Base-by-base conservation (phyloP, 139 green algal species). In the Chlamydomonas sp. region DNA sequence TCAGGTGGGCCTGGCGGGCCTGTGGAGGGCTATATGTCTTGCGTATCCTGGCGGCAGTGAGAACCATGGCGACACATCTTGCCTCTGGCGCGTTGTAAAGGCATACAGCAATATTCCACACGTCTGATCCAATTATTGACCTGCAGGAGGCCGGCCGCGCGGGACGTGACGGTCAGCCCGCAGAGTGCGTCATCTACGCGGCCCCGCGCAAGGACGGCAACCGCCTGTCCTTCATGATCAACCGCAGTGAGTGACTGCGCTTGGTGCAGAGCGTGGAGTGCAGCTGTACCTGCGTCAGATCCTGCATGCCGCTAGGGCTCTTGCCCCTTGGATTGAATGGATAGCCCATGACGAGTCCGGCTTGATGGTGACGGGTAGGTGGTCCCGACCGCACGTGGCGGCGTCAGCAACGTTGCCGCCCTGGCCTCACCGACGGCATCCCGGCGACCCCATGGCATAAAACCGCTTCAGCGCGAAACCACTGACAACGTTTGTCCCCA, bases 181-280 rank as follows among this genome's bases (percentile, higher is more conserved):
- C 96, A 8, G 85, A 92, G 63, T 98, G 95, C 85, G 89, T 98
- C 68, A 87, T 99, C 82, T 98, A 96, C 85, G 98, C 97, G 92
- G 83, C 59, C 17, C 69, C 80, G 59, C 78, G 71, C 68, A 76
- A 78, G 17, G 80, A 86, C 69, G 69, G 69, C 18, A 76, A 86
- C 69, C 80, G 80, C 6, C 57, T 79, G 3, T 79, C 69, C 81
- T 79, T 79, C 69, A 73, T 79, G 71, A 86, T 86, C 69, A 20
- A 73, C 71, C 69, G 67, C 12, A 71, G 81, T 72, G 64, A 6
- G 68, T 20, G 61, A 59, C 15, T 79, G 10, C 16, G 75, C 63
- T 57, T 5, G 3, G 72, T 20, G 6, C 60, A 3, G 4, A 1
- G 7, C 8, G 7, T 18, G 58, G 5, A 31, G 31, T 49, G 31